Conservation (phyloP, 1,139 yeast species). For the Blastobotrys buckinghamii region DNA sequence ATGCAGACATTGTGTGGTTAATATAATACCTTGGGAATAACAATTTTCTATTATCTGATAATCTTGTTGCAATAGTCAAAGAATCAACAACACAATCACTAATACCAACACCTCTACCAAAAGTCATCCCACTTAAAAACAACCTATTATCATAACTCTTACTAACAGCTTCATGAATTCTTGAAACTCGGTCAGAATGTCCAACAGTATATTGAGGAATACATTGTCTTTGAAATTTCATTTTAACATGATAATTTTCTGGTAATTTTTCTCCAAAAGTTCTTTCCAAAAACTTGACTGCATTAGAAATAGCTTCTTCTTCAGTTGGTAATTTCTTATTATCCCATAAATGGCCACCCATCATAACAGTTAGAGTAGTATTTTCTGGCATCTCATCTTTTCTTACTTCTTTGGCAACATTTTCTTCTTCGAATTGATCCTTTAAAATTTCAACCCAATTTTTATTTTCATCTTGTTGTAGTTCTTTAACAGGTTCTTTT, state of each 20-base stretch:
- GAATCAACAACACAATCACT: constrained; percentile 77
- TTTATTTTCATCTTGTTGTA: neutral
- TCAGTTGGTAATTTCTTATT: constrained; percentile 26
- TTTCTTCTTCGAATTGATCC: constrained; percentile 2
- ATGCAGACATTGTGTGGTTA: constrained; percentile 23
- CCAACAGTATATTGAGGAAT: constrained; percentile 84
- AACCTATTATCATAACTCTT: constrained; percentile 40
- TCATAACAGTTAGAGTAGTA: constrained; percentile 78
- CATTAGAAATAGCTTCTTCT: constrained; percentile 38
- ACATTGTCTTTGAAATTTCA: constrained; percentile 43
- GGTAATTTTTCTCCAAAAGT: constrained; percentile 45
- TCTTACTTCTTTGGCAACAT: too few relatives aligned
- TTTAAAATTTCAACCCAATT: neutral
- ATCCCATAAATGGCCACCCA: constrained; percentile 71
- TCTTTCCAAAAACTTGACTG: constrained; percentile 43
- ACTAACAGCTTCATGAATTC: constrained; percentile 34
- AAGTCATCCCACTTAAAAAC: constrained; percentile 74
- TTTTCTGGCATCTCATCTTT: constrained; percentile 1
- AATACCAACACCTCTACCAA: constrained; percentile 80
- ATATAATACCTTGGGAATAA: constrained; percentile 28
- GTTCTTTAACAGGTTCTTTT: neutral
- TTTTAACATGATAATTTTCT: constrained; percentile 32
- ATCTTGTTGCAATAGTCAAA: constrained; percentile 47
- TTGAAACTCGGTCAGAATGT: constrained; percentile 45
- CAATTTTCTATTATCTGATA: constrained; percentile 29